phyloP scores from a whole-genome alignment of 768 basidiomycete genomes.

The Udeniomyces megalosporus region DNA sequence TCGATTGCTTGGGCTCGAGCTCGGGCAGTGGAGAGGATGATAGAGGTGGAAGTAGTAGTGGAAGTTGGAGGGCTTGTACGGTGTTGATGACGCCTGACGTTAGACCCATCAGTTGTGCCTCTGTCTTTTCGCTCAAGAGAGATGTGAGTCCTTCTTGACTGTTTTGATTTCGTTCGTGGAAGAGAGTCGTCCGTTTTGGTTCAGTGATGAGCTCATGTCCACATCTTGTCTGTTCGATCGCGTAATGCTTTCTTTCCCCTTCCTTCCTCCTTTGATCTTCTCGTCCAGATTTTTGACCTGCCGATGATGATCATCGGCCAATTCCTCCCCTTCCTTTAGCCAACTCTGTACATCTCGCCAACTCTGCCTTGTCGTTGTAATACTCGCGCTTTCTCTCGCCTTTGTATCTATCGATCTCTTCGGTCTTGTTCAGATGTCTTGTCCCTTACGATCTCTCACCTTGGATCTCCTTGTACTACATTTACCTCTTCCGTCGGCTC shows the following conservation, averaged over 20 bases:
- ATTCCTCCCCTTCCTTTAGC: neutral
- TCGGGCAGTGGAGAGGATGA: too few relatives aligned
- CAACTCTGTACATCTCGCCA: neutral
- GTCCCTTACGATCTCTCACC: neutral
- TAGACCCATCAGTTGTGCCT: neutral
- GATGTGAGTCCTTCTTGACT: neutral
- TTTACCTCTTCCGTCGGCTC: neutral
- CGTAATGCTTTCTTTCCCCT: neutral
- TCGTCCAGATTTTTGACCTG: conserved; percentile 50
- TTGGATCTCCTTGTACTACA: neutral
- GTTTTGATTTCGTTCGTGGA: neutral
- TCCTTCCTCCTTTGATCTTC: neutral
- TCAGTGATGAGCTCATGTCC: conserved; percentile 85
- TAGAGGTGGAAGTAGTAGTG: neutral
- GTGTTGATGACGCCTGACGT: neutral
- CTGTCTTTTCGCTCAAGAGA: neutral
- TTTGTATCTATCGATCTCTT: neutral
- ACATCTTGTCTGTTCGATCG: conserved; percentile 30
- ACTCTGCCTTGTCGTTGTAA: neutral
- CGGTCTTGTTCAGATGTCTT: neutral
- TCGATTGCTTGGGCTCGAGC: conserved; percentile 92
- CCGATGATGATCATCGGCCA: conserved; percentile 69
- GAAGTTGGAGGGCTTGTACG: neutral
- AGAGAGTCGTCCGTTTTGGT: conserved; percentile 41
- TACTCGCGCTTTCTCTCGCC: neutral